Conservation (phyloP, 1,284 basidiomycete species). For the Ganoderma lingzhi region DNA sequence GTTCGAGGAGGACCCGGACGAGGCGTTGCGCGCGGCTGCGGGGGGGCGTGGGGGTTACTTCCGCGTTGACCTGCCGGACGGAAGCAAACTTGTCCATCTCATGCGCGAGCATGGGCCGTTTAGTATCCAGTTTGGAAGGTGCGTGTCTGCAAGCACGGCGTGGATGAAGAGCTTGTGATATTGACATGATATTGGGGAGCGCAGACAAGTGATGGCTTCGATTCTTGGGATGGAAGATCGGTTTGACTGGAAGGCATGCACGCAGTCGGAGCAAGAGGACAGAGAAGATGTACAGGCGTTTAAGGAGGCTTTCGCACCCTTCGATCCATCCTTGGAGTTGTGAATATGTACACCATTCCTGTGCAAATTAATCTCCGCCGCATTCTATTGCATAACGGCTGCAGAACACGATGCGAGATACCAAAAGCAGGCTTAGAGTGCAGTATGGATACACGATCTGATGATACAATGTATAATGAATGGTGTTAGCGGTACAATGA, state of each 20-base stretch:
- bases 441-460: neutral
- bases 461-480: neutral
- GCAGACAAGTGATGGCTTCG: slow-evolving; percentile 80
- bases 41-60: slow-evolving; percentile 79
- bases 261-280: slow-evolving; percentile 83
- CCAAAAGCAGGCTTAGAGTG: neutral
- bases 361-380: neutral
- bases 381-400: neutral
- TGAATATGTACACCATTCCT: neutral
- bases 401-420: neutral
- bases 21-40: slow-evolving; percentile 63
- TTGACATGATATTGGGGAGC: slow-evolving; percentile 1
- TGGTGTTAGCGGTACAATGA: neutral
- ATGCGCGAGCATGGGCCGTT: slow-evolving; percentile 83
- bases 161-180: slow-evolving; percentile 20
- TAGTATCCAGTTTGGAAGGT: slow-evolving; percentile 94
- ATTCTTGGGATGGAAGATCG: slow-evolving; percentile 80
- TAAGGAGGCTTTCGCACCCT: slow-evolving; percentile 81
- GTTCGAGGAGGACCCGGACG: slow-evolving; percentile 67
- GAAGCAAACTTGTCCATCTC: slow-evolving; percentile 85
- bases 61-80: slow-evolving; percentile 88
- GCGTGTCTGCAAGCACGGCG: slow-evolving; percentile 37
- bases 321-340: slow-evolving; percentile 60
- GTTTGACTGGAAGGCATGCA: slow-evolving; percentile 91
- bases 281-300: slow-evolving; percentile 82